A percentile compares a stretch with the other conserved stretches of the same genome.
Evolutionary conservation across 768 basidiomycete genomes (phyloP).

Genomic region (Austroboletus eburneus): DNA sequence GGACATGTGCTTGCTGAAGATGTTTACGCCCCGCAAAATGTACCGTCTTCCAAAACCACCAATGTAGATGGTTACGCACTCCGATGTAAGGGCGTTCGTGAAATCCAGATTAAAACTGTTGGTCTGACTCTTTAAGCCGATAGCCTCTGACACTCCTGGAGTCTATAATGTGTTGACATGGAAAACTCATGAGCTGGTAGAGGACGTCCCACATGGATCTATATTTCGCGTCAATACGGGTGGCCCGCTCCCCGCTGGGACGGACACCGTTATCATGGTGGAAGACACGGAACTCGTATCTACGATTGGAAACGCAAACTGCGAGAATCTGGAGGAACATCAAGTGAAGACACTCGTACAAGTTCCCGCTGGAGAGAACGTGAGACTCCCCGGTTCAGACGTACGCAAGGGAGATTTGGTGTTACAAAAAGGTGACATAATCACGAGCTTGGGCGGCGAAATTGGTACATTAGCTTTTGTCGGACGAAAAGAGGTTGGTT

Average conservation of each 20-base stretch:
- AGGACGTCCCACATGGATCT: conserved; percentile 40
- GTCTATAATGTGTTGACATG: conserved; percentile 65
- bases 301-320: conserved; percentile 36
- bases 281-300: conserved; percentile 82
- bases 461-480: conserved; percentile 80
- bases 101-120: not conserved
- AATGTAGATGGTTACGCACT: conserved; percentile 90
- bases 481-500: conserved; percentile 60
- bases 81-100: conserved; percentile 43
- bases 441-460: conserved; percentile 72
- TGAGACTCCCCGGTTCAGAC: conserved; percentile 72
- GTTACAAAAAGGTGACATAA: conserved; percentile 54
- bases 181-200: conserved; percentile 32
- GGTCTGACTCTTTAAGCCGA: not conserved
- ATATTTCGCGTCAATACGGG: conserved; percentile 80
- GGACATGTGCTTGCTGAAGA: conserved; percentile 77
- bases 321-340: conserved; percentile 57
- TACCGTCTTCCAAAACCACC: conserved; percentile 65
- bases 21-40: conserved; percentile 58
- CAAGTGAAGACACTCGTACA: conserved; percentile 65
- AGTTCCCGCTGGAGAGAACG: conserved; percentile 64
- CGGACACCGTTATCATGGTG: conserved; percentile 87
- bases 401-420: conserved; percentile 64
- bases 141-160: conserved; percentile 64
- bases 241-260: conserved; percentile 67